Conservation (phyloP, 345 rosid species). For the Arabidopsis suecica region DNA sequence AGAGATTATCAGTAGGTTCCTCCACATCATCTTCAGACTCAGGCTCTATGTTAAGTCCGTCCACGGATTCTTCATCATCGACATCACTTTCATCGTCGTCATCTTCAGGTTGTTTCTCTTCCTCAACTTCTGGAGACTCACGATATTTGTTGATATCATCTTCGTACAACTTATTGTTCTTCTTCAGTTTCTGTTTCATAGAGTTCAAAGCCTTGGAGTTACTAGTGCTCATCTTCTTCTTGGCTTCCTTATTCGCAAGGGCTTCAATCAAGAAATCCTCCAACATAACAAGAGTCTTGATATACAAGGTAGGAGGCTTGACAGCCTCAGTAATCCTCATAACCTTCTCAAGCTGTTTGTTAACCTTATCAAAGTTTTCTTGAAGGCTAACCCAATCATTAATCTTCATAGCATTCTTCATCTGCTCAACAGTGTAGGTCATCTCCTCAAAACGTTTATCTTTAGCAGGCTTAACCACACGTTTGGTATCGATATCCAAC, state of each 20-base stretch:
- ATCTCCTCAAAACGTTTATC: conserved; percentile 94
- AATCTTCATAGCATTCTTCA: conserved; percentile 94
- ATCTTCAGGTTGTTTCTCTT: conserved; percentile 58
- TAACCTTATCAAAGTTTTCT: conserved; percentile 87
- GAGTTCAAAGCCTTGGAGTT: conserved; percentile 95
- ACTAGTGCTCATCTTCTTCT: conserved; percentile 96
- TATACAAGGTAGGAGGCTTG: conserved; percentile 68
- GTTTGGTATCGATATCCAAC: conserved; percentile 48
- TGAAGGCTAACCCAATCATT: conserved; percentile 94
- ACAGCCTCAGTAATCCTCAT: conserved; percentile 84
- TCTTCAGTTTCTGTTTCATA: conserved; percentile 93
- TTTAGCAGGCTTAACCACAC: conserved; percentile 83
- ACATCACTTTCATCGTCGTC: conserved; percentile 41
- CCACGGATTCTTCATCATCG: too few relatives aligned
- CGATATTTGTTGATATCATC: conserved; percentile 73
- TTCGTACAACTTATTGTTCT: conserved; percentile 84
- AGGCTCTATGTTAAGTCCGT: conserved; percentile 27
- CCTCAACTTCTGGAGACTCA: conserved; percentile 80
- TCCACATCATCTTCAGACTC: conserved; percentile 53
- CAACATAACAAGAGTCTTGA: conserved; percentile 82
- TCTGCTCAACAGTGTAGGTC: conserved; percentile 70
- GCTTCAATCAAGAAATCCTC: conserved; percentile 88
- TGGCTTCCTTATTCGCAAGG: conserved; percentile 89
- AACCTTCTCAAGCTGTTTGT: conserved; percentile 96
- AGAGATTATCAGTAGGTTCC: conserved; percentile 43